Base-by-base conservation (phyloP, 2,329 filamentous ascomycete genomes). In the Tricladium varicosporioides region DNA sequence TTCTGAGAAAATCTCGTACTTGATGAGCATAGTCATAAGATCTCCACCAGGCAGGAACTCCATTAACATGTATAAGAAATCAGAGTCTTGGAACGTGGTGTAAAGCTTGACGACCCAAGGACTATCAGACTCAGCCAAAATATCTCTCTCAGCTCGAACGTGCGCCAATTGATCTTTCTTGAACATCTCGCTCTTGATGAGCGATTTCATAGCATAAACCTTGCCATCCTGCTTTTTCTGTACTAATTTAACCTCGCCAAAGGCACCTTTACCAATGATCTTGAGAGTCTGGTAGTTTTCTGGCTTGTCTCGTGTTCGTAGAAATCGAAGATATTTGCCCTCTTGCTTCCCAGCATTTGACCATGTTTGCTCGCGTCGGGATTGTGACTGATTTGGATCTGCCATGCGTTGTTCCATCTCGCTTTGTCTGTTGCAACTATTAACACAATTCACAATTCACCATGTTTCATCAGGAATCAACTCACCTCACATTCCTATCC, bases 11-110 rank as follows among this genome's bases (percentile, higher is more conserved):
- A 99, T 97, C 73, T 99, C 94, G 71, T 99, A 99, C 81, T 97
- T 99, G 79, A 99, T 99, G 66, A 99, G 81, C 94, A 99, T 99
- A 2, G 94, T 99, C 94, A 99, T 99, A 73, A 99, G 75, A 77
- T 99, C 94, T 74, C 94, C 94, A 74, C 94, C 94, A 7, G 94
- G 94, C 73, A 99, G 82, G 76, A 97, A 99, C 76, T 99, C 94
- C 94, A 99, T 99, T 60, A 99, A 81, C 87, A 99, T 94, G 79
- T 99, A 99, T 36, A 99, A 80, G 77, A 97, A 99, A 64, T 94
- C 93, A 47, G 84, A 82, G 72, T 99, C 94, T 75, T 99, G 94
- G 80, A 99, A 99, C 0, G 94, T 97, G 11, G 94, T 97, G 78
- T 91, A 96, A 61, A 99, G 85, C 80, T 97, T 99, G 68, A 99